Conservation (phyloP, 1,284 basidiomycete species). For the Inonotus hispidus region DNA sequence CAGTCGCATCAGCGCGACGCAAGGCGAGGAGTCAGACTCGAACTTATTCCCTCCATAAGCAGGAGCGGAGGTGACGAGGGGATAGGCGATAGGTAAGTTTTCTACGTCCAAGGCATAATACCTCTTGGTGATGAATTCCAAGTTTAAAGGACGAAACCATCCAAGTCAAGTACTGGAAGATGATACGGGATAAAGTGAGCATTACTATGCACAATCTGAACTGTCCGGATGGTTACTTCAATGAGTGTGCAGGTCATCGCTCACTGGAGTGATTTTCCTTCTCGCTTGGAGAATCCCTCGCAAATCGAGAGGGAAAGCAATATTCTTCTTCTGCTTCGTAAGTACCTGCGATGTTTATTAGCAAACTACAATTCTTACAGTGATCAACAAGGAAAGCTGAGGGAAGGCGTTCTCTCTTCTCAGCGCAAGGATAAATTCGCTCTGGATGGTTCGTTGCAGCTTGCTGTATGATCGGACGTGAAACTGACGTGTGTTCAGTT, state of each 20-base stretch:
- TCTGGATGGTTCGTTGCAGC: conserved; percentile 7
- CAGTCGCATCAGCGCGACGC: neutral
- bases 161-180: conserved; percentile 13
- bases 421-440: conserved; percentile 11
- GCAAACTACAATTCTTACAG: neutral
- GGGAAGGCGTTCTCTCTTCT: conserved; percentile 13
- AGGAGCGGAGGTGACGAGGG: conserved; percentile 12
- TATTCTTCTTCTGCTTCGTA: conserved; percentile 9
- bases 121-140: neutral
- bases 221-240: neutral
- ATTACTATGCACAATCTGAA: neutral
- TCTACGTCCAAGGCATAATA: neutral
- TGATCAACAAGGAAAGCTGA: conserved; percentile 7
- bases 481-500: neutral
- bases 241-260: neutral
- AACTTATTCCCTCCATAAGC: conserved; percentile 14
- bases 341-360: neutral
- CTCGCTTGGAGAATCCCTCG: neutral
- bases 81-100: conserved; percentile 9
- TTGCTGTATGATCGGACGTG: neutral
- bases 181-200: conserved; percentile 8
- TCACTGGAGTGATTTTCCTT: conserved; percentile 12
- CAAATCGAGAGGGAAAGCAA: conserved; percentile 12
- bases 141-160: conserved; percentile 9
- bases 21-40: neutral